phyloP scores from a whole-genome alignment of 2,329 filamentous ascomycete genomes.

The Ophiocordyceps polyrhachis-furcata region DNA sequence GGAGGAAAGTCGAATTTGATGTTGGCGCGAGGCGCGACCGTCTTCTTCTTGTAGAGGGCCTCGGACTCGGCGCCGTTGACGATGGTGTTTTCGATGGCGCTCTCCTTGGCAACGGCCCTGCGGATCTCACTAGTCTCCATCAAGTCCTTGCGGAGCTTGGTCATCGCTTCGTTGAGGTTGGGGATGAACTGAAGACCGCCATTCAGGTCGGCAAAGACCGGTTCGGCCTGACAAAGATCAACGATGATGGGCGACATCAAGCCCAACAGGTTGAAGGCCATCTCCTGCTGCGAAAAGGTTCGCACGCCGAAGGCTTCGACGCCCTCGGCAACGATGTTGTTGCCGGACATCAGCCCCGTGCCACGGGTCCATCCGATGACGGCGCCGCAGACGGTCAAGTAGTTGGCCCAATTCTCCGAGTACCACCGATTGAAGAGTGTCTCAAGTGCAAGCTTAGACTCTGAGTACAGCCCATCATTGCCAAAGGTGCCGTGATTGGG shows the following conservation, averaged over 20 bases:
- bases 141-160: slow-evolving; percentile 78
- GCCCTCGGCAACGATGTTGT: slow-evolving; percentile 93
- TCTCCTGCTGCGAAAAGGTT: slow-evolving; percentile 97
- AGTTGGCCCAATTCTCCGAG: slow-evolving; percentile 92
- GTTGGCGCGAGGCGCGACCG: slow-evolving; percentile 84
- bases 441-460: slow-evolving; percentile 93
- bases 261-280: slow-evolving; percentile 96
- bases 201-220: slow-evolving; percentile 93
- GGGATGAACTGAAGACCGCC: slow-evolving; percentile 95
- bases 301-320: slow-evolving; percentile 93
- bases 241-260: slow-evolving; percentile 90
- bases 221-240: slow-evolving; percentile 87
- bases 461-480: slow-evolving; percentile 92
- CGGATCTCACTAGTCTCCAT: slow-evolving; percentile 91
- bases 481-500: slow-evolving; percentile 98
- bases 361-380: slow-evolving; percentile 99
- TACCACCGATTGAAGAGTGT: slow-evolving; percentile 98
- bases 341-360: slow-evolving; percentile 92
- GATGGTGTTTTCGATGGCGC: slow-evolving; percentile 87
- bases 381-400: slow-evolving; percentile 93
- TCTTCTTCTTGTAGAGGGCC: slow-evolving; percentile 84
- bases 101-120: slow-evolving; percentile 88
- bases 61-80: slow-evolving; percentile 90
- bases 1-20: slow-evolving; percentile 93
- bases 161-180: slow-evolving; percentile 88